phyloP scores from a whole-genome alignment of 75 land plant genomes.

The Pinus albicaulis region DNA sequence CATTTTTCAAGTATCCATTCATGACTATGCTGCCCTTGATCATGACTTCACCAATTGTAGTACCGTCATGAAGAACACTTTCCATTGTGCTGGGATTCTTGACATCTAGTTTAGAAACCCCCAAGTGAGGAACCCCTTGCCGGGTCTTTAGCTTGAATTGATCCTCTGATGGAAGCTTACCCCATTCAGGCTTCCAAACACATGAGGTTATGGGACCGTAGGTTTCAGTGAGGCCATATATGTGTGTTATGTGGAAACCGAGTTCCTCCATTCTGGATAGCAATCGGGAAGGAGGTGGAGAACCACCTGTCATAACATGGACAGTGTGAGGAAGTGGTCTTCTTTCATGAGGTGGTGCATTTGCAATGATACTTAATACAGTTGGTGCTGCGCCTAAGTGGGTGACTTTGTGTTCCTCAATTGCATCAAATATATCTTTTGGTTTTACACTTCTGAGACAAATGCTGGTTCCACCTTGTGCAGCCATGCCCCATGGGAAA shows the following conservation, averaged over 20 bases:
- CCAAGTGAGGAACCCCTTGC: slow-evolving; percentile 67
- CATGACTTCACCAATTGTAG: slow-evolving; percentile 77
- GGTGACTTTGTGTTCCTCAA: slow-evolving; percentile 57
- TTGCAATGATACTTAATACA: slow-evolving; percentile 65
- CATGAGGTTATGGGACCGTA: slow-evolving; percentile 71
- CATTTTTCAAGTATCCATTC: slow-evolving; percentile 72
- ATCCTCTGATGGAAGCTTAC: slow-evolving; percentile 32
- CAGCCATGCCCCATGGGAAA: slow-evolving; percentile 72
- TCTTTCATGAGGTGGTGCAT: slow-evolving; percentile 32
- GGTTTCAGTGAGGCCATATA: slow-evolving; percentile 84
- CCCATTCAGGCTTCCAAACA: slow-evolving; percentile 80
- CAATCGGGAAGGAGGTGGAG: slow-evolving; percentile 71
- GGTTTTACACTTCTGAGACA: slow-evolving; percentile 40
- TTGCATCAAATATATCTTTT: slow-evolving; percentile 47
- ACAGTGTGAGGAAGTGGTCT: slow-evolving; percentile 54
- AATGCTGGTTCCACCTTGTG: slow-evolving; percentile 73
- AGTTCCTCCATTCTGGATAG: slow-evolving; percentile 55
- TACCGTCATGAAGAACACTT: slow-evolving; percentile 58
- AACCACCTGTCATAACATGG: slow-evolving; percentile 56
- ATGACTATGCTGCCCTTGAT: slow-evolving; percentile 72
- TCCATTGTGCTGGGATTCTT: slow-evolving; percentile 59
- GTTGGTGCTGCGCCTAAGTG: slow-evolving; percentile 76
- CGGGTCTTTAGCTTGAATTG: slow-evolving; percentile 57
- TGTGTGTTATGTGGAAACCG: slow-evolving; percentile 59
- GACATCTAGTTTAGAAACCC: slow-evolving; percentile 56